A percentile compares a stretch with the other conserved stretches of the same genome.
phyloP scores from a whole-genome alignment of 768 basidiomycete genomes.

The Phallus indusiatus region DNA sequence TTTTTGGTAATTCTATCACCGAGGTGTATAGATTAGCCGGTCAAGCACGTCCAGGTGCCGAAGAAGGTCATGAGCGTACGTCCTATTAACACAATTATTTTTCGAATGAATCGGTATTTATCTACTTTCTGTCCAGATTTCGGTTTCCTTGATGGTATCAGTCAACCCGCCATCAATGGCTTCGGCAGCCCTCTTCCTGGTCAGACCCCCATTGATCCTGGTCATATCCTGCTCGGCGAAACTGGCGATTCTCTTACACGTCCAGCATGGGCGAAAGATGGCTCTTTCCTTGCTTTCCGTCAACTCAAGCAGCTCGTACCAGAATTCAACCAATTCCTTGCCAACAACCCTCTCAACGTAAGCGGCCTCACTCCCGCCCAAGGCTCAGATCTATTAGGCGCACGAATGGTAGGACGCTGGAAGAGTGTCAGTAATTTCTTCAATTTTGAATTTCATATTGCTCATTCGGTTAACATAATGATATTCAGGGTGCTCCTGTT shows the following conservation, averaged over 20 bases:
- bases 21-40: constrained; percentile 28
- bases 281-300: constrained; percentile 25
- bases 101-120: constrained; percentile 8
- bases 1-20: constrained; percentile 33
- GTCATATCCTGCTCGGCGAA: constrained; percentile 20
- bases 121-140: constrained; percentile 9
- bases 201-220: constrained; percentile 18
- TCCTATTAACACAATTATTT: constrained; percentile 5
- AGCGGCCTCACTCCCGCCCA: constrained; percentile 13
- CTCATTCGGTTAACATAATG: not conserved
- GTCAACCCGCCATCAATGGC: constrained; percentile 24
- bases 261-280: constrained; percentile 23
- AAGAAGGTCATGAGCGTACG: constrained; percentile 21
- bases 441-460: not conserved
- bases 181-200: constrained; percentile 18
- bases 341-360: constrained; percentile 13
- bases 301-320: constrained; percentile 26
- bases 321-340: constrained; percentile 23
- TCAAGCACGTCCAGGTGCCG: constrained; percentile 21
- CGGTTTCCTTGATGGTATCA: constrained; percentile 25
- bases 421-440: constrained; percentile 17
- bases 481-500: constrained; percentile 21
- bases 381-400: constrained; percentile 22
- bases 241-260: constrained; percentile 16
- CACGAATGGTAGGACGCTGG: constrained; percentile 25